These are phyloP conservation scores for Dothideomycetes sp. DNA, from an alignment of 2,329 filamentous ascomycete genomes.

Conservation along the genomic window DNA sequence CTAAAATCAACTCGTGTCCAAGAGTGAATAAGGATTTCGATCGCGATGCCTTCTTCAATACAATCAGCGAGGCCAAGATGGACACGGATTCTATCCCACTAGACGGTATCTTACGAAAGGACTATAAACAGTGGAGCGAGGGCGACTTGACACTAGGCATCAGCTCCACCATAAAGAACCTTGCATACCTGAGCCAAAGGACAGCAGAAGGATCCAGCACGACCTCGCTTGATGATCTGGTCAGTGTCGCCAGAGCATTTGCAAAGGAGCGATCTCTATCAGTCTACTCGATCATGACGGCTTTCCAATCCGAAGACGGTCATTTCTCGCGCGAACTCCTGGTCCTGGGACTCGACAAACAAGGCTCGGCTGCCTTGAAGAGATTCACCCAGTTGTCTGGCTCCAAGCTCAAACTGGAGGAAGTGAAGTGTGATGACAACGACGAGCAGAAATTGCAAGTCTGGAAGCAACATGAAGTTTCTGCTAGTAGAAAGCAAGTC, in stretches of 20 bases:
- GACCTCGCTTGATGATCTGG: slow-evolving; percentile 28
- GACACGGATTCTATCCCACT: slow-evolving; percentile 52
- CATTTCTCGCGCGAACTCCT: slow-evolving; percentile 56
- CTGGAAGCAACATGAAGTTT: slow-evolving; percentile 54
- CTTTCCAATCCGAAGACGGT: slow-evolving; percentile 40
- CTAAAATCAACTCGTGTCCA: slow-evolving; percentile 31
- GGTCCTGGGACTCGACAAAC: slow-evolving; percentile 48
- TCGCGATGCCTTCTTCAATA: slow-evolving; percentile 44
- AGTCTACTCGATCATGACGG: slow-evolving; percentile 59
- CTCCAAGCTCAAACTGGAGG: slow-evolving; percentile 44
- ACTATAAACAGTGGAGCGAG: slow-evolving; percentile 72
- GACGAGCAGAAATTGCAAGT: slow-evolving; percentile 41
- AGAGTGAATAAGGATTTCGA: slow-evolving; percentile 36
- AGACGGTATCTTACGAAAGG: slow-evolving; percentile 62
- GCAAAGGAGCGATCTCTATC: slow-evolving; percentile 48
- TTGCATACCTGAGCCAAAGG: slow-evolving; percentile 48
- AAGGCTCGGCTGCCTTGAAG: slow-evolving; percentile 39
- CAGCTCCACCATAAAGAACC: slow-evolving; percentile 51
- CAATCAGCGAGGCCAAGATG: slow-evolving; percentile 54
- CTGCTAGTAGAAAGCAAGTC: slow-evolving; percentile 52
- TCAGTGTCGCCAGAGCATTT: slow-evolving; percentile 41
- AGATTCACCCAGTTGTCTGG: slow-evolving; percentile 40
- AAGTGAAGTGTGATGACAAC: slow-evolving; percentile 24
- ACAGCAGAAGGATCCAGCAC: slow-evolving; percentile 9
- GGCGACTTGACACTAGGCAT: slow-evolving; percentile 50